A percentile compares a stretch with the other conserved stretches of the same genome.
Conservation (phyloP, 2,329 filamentous ascomycete genomes). For the Fusarium sp. region DNA sequence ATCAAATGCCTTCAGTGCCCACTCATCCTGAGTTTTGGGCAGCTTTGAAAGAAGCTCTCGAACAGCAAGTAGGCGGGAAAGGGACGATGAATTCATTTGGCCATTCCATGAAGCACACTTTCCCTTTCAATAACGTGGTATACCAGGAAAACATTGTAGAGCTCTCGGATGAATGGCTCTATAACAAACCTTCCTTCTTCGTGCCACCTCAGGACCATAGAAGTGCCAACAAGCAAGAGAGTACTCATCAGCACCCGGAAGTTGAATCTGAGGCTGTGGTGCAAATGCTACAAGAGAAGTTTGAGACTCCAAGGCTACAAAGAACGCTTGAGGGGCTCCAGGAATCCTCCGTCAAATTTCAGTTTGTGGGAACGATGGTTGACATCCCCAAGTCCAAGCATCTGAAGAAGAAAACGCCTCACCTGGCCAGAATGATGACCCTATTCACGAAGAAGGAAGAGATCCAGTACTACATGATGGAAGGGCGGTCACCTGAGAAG, state of each 20-base stretch:
- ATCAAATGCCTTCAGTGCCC: too few species aligned
- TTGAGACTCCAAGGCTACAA: too few species aligned
- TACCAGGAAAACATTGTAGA: conserved; percentile 1
- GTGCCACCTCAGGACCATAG: too few species aligned
- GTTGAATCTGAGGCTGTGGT: too few species aligned
- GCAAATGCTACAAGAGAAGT: too few species aligned
- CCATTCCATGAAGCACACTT: not conserved
- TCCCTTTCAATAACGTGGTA: not conserved
- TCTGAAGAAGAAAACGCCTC: not conserved
- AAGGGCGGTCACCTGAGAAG: not conserved
- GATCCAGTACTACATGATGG: not conserved
- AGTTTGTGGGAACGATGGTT: not conserved
- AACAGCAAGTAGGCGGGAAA: too few species aligned
- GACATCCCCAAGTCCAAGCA: not conserved
- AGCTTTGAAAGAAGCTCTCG: too few species aligned
- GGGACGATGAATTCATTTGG: too few species aligned
- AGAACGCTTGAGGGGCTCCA: rapidly evolving
- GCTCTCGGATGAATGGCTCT: conserved; percentile 16
- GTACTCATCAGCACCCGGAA: too few species aligned
- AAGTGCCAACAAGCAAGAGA: too few species aligned
- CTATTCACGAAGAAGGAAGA: rapidly evolving
- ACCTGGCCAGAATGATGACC: not conserved
- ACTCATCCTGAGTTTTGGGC: too few species aligned
- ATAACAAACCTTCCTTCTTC: not conserved
- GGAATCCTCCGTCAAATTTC: too few species aligned